Conservation (phyloP, 106 monocot species). For the Dendrobium officinale region DNA sequence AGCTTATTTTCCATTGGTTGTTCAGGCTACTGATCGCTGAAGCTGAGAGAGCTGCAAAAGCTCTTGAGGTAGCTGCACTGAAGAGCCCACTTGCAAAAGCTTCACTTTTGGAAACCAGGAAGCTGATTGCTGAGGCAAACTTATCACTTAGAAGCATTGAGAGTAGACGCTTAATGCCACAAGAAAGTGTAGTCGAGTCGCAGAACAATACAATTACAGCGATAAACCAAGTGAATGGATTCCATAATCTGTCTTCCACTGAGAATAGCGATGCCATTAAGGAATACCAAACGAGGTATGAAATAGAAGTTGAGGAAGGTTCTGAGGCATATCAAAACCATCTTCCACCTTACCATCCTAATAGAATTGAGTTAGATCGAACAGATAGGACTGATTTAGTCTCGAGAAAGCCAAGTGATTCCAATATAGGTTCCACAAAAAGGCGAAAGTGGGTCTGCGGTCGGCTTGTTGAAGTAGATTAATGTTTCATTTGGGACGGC, state of each 20-base stretch:
- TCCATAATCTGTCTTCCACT: constrained; percentile 6
- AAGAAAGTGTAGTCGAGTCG: constrained; percentile 8
- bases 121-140: constrained; percentile 74
- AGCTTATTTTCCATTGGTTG: not conserved
- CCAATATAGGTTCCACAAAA: not conserved
- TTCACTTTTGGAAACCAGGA: constrained; percentile 83
- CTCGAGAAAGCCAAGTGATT: not conserved
- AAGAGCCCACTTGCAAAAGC: constrained; percentile 75
- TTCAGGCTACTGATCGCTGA: constrained; percentile 78
- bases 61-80: constrained; percentile 75
- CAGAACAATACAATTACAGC: not conserved
- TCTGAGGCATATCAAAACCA: no score
- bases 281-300: constrained; percentile 5
- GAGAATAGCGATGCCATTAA: constrained; percentile 1
- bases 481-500: no score
- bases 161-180: constrained; percentile 12
- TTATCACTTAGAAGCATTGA: constrained; percentile 55
- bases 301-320: not conserved
- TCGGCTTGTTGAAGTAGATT: constrained; percentile 46
- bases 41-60: constrained; percentile 83
- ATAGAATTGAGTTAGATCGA: not conserved
- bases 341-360: no score
- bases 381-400: not conserved
- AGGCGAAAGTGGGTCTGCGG: constrained; percentile 53
- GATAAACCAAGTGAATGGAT: constrained; percentile 37